These are phyloP conservation scores for Coemansia sp. DNA, from an alignment of 192 early-diverging fungal species.

Conservation along the genomic window DNA sequence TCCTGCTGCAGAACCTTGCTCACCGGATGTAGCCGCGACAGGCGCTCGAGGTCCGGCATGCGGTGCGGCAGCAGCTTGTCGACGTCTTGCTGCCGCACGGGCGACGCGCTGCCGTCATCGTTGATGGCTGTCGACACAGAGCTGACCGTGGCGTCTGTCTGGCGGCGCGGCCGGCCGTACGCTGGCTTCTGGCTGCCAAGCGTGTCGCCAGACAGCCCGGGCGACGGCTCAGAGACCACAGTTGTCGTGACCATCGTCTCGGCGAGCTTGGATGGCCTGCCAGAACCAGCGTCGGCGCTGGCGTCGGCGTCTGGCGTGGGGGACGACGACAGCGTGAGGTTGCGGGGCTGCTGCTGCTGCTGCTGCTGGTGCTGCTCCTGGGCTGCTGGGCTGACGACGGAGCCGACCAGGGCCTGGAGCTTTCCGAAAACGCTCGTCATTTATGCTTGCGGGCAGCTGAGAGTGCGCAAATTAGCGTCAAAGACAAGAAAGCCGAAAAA, in stretches of 20 bases:
- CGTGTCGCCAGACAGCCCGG: slow-evolving; percentile 13
- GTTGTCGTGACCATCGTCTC: neutral
- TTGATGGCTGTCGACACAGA: slow-evolving; percentile 13
- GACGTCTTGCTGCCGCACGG: slow-evolving; percentile 26
- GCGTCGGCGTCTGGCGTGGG: neutral
- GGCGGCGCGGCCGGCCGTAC: slow-evolving; percentile 16
- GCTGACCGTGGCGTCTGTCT: slow-evolving; percentile 25
- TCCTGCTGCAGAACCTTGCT: slow-evolving; percentile 51
- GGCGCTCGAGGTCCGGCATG: slow-evolving; percentile 34
- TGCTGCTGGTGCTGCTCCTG: slow-evolving; percentile 12
- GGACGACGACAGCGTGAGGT: neutral
- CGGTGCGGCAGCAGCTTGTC: slow-evolving; percentile 33
- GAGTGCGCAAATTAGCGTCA: neutral
- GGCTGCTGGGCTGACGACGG: slow-evolving; percentile 6
- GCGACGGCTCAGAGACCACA: neutral
- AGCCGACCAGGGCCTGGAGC: slow-evolving; percentile 29
- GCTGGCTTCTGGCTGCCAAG: neutral
- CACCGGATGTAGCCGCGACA: slow-evolving; percentile 47
- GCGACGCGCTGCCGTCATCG: slow-evolving; percentile 5
- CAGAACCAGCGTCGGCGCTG: too few species aligned
- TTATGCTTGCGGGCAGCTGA: neutral
- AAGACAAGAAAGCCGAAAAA: neutral
- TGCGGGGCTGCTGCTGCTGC: slow-evolving; percentile 6
- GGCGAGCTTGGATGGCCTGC: neutral
- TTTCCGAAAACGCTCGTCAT: slow-evolving; percentile 37